phyloP scores from a whole-genome alignment of 2,329 filamentous ascomycete genomes.

The Sclerotiophoma versabilis region DNA sequence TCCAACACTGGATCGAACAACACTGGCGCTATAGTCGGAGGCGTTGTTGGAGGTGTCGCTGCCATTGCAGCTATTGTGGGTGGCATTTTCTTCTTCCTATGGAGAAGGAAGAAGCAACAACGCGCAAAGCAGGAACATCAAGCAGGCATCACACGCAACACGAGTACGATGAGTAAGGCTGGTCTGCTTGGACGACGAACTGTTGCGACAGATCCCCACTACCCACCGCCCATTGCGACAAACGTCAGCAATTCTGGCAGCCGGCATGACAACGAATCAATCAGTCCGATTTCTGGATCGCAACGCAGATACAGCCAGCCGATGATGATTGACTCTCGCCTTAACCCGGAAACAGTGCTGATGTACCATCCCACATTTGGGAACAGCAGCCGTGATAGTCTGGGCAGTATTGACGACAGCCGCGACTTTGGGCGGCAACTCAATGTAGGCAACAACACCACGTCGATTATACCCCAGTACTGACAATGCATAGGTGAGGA shows the following conservation, averaged over 20 bases:
- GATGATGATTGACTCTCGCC: slow-evolving; percentile 56
- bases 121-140: slow-evolving; percentile 28
- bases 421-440: slow-evolving; percentile 57
- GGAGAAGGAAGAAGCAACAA: slow-evolving; percentile 42
- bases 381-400: slow-evolving; percentile 55
- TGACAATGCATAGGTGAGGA: slow-evolving; percentile 38
- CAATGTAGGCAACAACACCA: slow-evolving; percentile 44
- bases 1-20: slow-evolving; percentile 30
- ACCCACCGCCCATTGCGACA: slow-evolving; percentile 37
- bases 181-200: slow-evolving; percentile 49
- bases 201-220: slow-evolving; percentile 26
- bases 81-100: slow-evolving; percentile 50
- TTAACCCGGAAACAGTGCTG: slow-evolving; percentile 58
- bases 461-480: not conserved
- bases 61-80: slow-evolving; percentile 36
- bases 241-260: slow-evolving; percentile 39
- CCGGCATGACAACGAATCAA: slow-evolving; percentile 40
- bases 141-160: slow-evolving; percentile 49
- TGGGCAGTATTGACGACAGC: slow-evolving; percentile 56
- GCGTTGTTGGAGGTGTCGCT: slow-evolving; percentile 51
- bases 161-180: slow-evolving; percentile 57
- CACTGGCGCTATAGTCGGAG: slow-evolving; percentile 55
- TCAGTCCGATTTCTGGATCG: slow-evolving; percentile 44
- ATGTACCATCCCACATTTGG: slow-evolving; percentile 44
- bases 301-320: slow-evolving; percentile 53